These are phyloP conservation scores for Solanum medicagineum DNA, from an alignment of 257 asterid genomes.

Conservation along the genomic window DNA sequence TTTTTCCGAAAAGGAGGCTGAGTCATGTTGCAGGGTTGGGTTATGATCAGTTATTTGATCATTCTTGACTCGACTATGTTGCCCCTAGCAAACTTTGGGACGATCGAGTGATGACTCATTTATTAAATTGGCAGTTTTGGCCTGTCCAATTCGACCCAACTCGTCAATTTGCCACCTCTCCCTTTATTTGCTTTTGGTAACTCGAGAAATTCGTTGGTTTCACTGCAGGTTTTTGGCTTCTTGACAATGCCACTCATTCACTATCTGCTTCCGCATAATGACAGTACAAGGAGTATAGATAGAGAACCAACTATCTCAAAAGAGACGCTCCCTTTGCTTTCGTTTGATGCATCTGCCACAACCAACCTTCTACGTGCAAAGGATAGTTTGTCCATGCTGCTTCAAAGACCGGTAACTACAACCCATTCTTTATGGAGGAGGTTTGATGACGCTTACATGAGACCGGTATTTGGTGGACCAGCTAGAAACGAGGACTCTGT, in stretches of 20 bases:
- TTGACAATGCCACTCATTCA: conserved; percentile 66
- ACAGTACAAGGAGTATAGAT: conserved; percentile 14
- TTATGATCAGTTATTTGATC: neutral
- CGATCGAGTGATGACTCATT: neutral
- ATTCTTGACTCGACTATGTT: neutral
- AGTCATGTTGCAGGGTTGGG: neutral
- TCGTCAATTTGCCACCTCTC: neutral
- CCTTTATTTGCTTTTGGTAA: neutral
- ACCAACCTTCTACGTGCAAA: conserved; percentile 51
- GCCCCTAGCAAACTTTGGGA: neutral
- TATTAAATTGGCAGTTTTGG: neutral
- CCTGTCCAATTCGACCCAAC: neutral
- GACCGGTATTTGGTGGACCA: conserved; percentile 77
- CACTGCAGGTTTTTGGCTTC: conserved; percentile 69
- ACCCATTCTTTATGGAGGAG: conserved; percentile 78
- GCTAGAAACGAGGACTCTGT: conserved; percentile 1
- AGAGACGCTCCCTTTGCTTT: conserved; percentile 76
- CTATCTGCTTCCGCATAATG: conserved; percentile 42
- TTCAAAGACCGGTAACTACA: conserved; percentile 72
- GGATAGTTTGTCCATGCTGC: conserved; percentile 61
- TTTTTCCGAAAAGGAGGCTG: neutral
- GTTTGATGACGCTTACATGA: conserved; percentile 80
- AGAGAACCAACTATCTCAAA: conserved; percentile 51
- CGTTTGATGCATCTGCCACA: conserved; percentile 74
- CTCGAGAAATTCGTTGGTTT: neutral